Evolutionary conservation across 306 rosid genomes (phyloP), one percentile per base, ranked within the genome.

Genomic region (Trifolium pratense): DNA sequence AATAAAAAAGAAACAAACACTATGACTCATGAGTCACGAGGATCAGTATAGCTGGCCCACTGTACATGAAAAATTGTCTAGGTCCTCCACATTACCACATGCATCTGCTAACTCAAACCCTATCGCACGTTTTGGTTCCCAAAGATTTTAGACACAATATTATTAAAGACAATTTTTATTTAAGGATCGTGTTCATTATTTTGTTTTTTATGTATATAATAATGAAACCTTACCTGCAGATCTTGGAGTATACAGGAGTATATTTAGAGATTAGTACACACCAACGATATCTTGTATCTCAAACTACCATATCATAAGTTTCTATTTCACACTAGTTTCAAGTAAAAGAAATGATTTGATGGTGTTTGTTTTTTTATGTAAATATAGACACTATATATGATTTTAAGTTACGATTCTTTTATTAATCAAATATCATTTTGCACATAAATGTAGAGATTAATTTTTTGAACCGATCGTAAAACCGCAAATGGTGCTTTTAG

Each of bases 61-160:
- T 2, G 5, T 21, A 70, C 81, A 77, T 84, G 68, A 75, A 25
- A 45, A 21, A 36, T 63, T 68, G 77, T 49, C 80, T 40, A 52
- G 45, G 45, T 59, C 7, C 69, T 66, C 57, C 64, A 58, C 79
- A 74, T 29, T 0, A 18, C 42, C 78, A 75, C 78, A 75, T 82
- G 86, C 32, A 67, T 48, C 68, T 34, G 60, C 58, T 66, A 31
- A 74, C 66, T 17, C 81, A 16, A 81, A 16, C 32, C 7, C 66
- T 14, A 45, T 5, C 29, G 1, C 60, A 40, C 74, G 11, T 51
- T 67, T 57, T 10, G 9, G 37, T 76, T 29, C 25, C 42, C 18
- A 20, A 68, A 46, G 10, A 21, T 39, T 40, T 6, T 0, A 39
- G 34, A 39, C 14, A 3, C 32, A 9, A 1, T 29, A 12, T 26